Evolutionary conservation across 129 eudicot species (phyloP).

Genomic region (Glebionis coronaria): DNA sequence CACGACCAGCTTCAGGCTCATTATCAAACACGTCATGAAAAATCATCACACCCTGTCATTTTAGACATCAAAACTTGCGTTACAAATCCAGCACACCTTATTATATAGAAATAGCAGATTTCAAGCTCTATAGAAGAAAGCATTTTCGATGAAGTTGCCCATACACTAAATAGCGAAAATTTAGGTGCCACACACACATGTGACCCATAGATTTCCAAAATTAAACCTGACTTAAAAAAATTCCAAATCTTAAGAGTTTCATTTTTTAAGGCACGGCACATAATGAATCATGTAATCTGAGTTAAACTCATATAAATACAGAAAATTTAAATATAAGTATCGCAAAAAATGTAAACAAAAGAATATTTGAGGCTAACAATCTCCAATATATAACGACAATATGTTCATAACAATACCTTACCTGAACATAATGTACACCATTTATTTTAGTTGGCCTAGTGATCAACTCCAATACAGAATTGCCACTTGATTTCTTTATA

Average conservation of each 20-base stretch:
- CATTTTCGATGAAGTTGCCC: no score
- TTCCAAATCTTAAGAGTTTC: no score
- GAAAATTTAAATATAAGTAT: no score
- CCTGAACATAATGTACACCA: slow-evolving; percentile 99
- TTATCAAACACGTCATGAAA: slow-evolving; percentile 87
- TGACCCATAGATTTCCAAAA: neutral
- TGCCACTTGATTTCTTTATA: slow-evolving; percentile 72
- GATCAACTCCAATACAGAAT: slow-evolving; percentile 75
- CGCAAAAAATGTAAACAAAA: neutral
- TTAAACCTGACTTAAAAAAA: neutral
- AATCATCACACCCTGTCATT: slow-evolving; percentile 71
- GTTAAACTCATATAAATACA: no score
- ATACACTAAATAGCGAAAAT: neutral
- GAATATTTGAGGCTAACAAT: neutral
- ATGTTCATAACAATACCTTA: slow-evolving; percentile 27
- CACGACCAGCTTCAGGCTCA: slow-evolving; percentile 79
- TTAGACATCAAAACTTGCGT: neutral
- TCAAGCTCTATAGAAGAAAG: neutral
- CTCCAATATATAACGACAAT: neutral
- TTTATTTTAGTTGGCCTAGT: slow-evolving; percentile 90
- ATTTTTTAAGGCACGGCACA: no score
- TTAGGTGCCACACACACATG: neutral
- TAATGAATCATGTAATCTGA: no score
- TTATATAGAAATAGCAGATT: neutral
- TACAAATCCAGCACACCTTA: no score